Base-by-base conservation (phyloP, 2,329 filamentous ascomycete genomes). In the Pseudogymnoascus sp. region DNA sequence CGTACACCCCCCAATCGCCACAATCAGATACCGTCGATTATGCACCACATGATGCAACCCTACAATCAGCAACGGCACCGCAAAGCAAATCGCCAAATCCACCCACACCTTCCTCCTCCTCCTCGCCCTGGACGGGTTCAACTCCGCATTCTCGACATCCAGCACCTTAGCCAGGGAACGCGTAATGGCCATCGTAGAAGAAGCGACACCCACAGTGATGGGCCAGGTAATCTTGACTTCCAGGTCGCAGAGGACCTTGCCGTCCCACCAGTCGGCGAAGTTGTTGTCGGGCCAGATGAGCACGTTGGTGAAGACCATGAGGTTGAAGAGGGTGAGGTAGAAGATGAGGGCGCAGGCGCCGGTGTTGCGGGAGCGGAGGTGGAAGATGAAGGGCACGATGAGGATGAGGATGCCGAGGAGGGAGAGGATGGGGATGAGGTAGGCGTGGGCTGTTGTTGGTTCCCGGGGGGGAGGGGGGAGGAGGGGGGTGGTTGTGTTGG, bases 261-360 rank as follows among this genome's bases (percentile, higher is more conserved):
- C 87, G 2, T 63, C 62, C 79, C 80, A 90, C 80, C 81, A 89
- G 5, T 74, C 71, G 0, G 69, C 38, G 11, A 81, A 69, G 66
- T 87, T 75, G 66, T 87, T 83, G 6, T 77, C 81, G 0, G 81
- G 79, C 87, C 87, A 90, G 65, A 89, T 79, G 60, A 87, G 71
- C 1, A 85, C 77, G 69, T 90, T 89, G 76, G 84, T 73, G 66
- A 85, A 77, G 66, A 79, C 82, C 71, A 21, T 2, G 21, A 21
- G 21, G 21, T 21, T 21, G 21, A 21, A 21, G 21, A 21, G 21
- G 21, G 21, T 73, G 62, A 82, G 74, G 78, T 83, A 87, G 60
- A 77, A 70, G 59, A 86, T 79, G 37, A 89, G 76, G 31, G 78
- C 80, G 16, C 79, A 78, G 5, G 84, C 82, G 11, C 84, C 79